Conservation (phyloP, 2,329 filamentous ascomycete genomes). For the Microsporum audouinii region DNA sequence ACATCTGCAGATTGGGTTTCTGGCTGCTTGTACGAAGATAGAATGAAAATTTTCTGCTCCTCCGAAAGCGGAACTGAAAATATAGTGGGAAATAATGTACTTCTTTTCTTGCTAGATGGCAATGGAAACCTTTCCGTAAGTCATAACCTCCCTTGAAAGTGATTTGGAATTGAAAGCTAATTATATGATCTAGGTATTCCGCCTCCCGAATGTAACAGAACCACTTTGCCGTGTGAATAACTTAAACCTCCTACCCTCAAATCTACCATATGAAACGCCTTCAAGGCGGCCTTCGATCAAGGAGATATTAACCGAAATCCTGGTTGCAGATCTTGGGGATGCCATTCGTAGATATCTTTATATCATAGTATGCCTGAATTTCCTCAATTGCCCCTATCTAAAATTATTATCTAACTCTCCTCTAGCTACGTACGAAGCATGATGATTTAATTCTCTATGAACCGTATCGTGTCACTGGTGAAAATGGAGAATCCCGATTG, state of each 20-base stretch:
- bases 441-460: constrained; percentile 84
- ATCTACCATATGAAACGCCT: constrained; percentile 60
- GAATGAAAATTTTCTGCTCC: constrained; percentile 43
- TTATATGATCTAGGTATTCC: constrained; percentile 51
- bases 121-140: constrained; percentile 53
- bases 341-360: constrained; percentile 58
- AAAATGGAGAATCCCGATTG: constrained; percentile 33
- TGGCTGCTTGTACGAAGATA: constrained; percentile 71
- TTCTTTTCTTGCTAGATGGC: constrained; percentile 66
- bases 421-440: constrained; percentile 61
- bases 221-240: constrained; percentile 65
- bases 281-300: constrained; percentile 59
- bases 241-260: constrained; percentile 63
- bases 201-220: constrained; percentile 59
- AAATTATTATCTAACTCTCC: neutral
- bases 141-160: constrained; percentile 13
- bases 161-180: neutral
- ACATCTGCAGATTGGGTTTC: constrained; percentile 64
- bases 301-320: constrained; percentile 64
- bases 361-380: constrained; percentile 54
- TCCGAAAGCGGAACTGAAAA: constrained; percentile 15
- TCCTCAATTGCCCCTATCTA: neutral
- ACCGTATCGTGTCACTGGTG: constrained; percentile 47
- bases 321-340: constrained; percentile 79
- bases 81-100: constrained; percentile 35